Conservation (phyloP, 257 asterid species). For the Coffea canephora region DNA sequence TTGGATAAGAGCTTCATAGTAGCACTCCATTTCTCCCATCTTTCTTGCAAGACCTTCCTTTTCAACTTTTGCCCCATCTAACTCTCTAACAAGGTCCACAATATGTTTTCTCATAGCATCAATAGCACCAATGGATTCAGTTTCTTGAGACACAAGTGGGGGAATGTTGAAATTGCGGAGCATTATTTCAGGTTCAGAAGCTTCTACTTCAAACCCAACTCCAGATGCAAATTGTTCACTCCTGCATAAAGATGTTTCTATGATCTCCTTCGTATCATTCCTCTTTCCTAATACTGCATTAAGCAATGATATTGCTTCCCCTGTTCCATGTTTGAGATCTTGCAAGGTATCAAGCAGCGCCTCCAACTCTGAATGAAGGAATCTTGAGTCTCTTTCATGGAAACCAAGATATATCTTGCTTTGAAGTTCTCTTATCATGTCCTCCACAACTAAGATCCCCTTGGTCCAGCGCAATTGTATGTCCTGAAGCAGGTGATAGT, state of each 20-base stretch:
- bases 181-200: conserved; percentile 68
- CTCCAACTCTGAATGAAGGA: conserved; percentile 66
- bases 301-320: conserved; percentile 31
- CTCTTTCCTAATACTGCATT: conserved; percentile 30
- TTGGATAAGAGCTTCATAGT: conserved; percentile 85
- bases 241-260: conserved; percentile 22
- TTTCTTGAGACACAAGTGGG: conserved; percentile 54
- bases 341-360: conserved; percentile 49
- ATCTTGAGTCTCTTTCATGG: conserved; percentile 52
- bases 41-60: conserved; percentile 67
- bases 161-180: conserved; percentile 57
- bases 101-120: conserved; percentile 79
- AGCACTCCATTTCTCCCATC: conserved; percentile 94
- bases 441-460: conserved; percentile 59
- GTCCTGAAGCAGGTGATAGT: conserved; percentile 37
- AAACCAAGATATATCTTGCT: conserved; percentile 41
- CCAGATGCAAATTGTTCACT: conserved; percentile 41
- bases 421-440: conserved; percentile 61
- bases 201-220: conserved; percentile 66
- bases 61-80: conserved; percentile 88
- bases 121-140: conserved; percentile 40
- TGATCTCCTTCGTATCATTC: conserved; percentile 33
- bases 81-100: conserved; percentile 78
- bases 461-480: conserved; percentile 43
- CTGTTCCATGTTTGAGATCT: conserved; percentile 54